Percentiles rank a stretch among this genome's conserved stretches.
Evolutionary conservation across 306 rosid genomes (phyloP).

Genomic region (Casuarina glauca): DNA sequence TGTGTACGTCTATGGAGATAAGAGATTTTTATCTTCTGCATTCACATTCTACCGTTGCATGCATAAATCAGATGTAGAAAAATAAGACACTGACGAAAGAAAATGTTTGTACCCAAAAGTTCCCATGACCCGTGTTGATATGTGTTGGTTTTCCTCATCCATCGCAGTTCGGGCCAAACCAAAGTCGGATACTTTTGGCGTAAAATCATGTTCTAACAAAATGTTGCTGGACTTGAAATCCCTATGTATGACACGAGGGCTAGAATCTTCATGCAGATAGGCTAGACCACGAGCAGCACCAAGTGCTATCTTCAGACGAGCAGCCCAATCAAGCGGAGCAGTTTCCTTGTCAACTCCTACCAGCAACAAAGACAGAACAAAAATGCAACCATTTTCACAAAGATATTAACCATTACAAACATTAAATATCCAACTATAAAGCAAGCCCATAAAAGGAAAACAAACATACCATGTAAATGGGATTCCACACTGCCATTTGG

Average conservation of each 20-base stretch:
- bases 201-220: slow-evolving; percentile 87
- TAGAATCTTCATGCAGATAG: slow-evolving; percentile 95
- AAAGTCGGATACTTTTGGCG: slow-evolving; percentile 94
- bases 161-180: slow-evolving; percentile 93
- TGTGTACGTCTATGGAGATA: slow-evolving; percentile 1
- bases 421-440: slow-evolving; percentile 9
- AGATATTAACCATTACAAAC: slow-evolving; percentile 16
- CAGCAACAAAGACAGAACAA: slow-evolving; percentile 22
- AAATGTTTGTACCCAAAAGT: slow-evolving; percentile 78
- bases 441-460: slow-evolving; percentile 11
- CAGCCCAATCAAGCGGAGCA: slow-evolving; percentile 73
- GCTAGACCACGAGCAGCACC: slow-evolving; percentile 97
- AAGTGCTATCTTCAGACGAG: slow-evolving; percentile 88
- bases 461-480: slow-evolving; percentile 79
- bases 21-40: not conserved
- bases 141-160: slow-evolving; percentile 78
- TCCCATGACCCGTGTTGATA: slow-evolving; percentile 98
- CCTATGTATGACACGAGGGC: slow-evolving; percentile 93
- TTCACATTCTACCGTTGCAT: not conserved
- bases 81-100: slow-evolving; percentile 6
- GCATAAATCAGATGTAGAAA: not conserved
- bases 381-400: slow-evolving; percentile 13
- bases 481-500: slow-evolving; percentile 98
- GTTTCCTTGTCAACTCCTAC: slow-evolving; percentile 74
- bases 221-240: slow-evolving; percentile 97